These are phyloP conservation scores for Fusarium sp. DNA, from an alignment of 2,329 filamentous ascomycete species.

Conservation along the genomic window DNA sequence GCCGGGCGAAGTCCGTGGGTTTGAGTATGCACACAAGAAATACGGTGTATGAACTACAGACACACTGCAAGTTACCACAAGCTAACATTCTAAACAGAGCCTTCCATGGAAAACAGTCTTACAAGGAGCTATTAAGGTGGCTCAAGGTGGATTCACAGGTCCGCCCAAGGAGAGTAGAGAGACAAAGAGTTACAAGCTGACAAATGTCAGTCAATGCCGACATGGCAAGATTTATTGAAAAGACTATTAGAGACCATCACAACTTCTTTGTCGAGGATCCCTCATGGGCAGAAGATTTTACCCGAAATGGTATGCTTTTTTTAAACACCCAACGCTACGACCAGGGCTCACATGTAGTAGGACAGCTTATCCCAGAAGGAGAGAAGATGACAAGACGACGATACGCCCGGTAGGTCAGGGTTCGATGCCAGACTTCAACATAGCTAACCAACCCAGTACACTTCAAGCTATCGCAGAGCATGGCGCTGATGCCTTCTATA, in stretches of 20 bases:
- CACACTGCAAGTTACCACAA: background rate
- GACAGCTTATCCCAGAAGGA: constrained; percentile 75
- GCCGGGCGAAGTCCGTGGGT: constrained; percentile 79
- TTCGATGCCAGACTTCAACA: fast-evolving
- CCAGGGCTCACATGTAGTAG: constrained; percentile 40
- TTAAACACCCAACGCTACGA: background rate
- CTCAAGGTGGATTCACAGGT: constrained; percentile 75
- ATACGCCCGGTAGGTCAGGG: constrained; percentile 67
- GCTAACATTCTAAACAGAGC: constrained; percentile 44
- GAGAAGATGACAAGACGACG: constrained; percentile 83
- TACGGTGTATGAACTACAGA: constrained; percentile 65
- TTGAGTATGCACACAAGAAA: constrained; percentile 80
- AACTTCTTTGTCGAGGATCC: constrained; percentile 81
- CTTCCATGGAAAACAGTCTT: constrained; percentile 79
- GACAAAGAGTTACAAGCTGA: constrained; percentile 12
- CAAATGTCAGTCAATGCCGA: constrained; percentile 71
- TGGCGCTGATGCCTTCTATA: constrained; percentile 80
- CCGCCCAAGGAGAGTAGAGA: constrained; percentile 7
- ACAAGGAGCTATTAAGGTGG: constrained; percentile 77
- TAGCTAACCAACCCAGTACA: constrained; percentile 55
- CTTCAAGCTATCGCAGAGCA: constrained; percentile 79
- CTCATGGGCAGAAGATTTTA: constrained; percentile 88
- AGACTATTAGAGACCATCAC: constrained; percentile 48
- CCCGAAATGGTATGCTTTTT: constrained; percentile 70
- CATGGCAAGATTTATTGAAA: constrained; percentile 76